A percentile compares a stretch with the other conserved stretches of the same genome.
phyloP scores from a whole-genome alignment of 306 rosid genomes.

The Herpetospermum pedunculosum region DNA sequence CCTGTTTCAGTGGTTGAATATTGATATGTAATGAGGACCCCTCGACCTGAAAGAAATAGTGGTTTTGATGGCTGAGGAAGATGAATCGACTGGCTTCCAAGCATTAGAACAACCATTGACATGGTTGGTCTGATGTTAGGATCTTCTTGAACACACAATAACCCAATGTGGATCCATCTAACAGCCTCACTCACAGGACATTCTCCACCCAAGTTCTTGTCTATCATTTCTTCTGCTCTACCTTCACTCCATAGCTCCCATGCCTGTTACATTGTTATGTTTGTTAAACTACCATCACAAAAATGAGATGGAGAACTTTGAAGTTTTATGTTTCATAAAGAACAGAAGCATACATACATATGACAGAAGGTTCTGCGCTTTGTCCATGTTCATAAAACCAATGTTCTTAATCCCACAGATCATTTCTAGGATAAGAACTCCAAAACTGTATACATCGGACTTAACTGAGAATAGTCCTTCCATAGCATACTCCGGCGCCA shows the following conservation, averaged over 20 bases:
- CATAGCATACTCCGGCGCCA: conserved; percentile 9
- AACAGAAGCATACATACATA: background rate
- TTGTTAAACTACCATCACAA: background rate
- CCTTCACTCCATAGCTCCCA: conserved; percentile 28
- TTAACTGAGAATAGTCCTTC: background rate
- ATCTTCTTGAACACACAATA: conserved; percentile 25
- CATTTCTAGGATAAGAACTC: conserved; percentile 5
- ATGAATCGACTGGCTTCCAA: background rate
- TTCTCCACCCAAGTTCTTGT: conserved; percentile 7
- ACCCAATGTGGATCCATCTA: conserved; percentile 22
- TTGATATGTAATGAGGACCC: background rate
- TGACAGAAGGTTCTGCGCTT: background rate
- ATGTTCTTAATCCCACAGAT: background rate
- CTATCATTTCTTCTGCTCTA: conserved; percentile 8
- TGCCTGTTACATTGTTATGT: conserved; percentile 9
- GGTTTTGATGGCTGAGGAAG: conserved; percentile 8
- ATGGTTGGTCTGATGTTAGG: conserved; percentile 22
- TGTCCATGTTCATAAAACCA: conserved; percentile 5
- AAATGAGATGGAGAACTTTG: background rate
- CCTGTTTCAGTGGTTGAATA: background rate
- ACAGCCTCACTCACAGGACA: conserved; percentile 17
- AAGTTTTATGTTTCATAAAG: background rate
- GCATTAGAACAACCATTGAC: conserved; percentile 21
- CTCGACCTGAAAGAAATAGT: background rate
- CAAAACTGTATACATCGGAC: conserved; percentile 1